Conservation (phyloP, 768 basidiomycete species). For the Auricularia sp. region DNA sequence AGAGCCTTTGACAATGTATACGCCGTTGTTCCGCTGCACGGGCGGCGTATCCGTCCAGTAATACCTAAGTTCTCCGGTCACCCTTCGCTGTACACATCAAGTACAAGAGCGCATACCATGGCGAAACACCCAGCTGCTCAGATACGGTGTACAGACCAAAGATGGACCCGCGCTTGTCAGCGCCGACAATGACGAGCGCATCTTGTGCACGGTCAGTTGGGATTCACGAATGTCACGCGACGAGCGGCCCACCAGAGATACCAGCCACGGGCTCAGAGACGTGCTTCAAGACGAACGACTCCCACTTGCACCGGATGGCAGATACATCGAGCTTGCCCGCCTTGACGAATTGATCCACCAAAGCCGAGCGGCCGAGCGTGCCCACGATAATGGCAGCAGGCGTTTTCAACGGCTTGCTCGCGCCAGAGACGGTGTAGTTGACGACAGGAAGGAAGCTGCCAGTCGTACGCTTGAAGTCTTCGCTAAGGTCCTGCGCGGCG, state of each 20-base stretch:
- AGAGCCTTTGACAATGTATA: constrained; percentile 26
- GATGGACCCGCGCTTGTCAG: constrained; percentile 61
- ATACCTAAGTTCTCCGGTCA: constrained; percentile 9
- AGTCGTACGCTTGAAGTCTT: constrained; percentile 53
- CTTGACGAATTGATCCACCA: constrained; percentile 44
- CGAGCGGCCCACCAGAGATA: constrained; percentile 5
- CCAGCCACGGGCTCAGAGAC: constrained; percentile 49
- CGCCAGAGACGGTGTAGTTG: constrained; percentile 36
- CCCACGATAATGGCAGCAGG: constrained; percentile 50
- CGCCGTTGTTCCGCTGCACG: constrained; percentile 30
- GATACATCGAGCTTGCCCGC: constrained; percentile 44
- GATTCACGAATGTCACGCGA: background rate
- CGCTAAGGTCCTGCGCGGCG: constrained; percentile 48
- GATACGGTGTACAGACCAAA: constrained; percentile 58
- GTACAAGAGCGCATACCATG: constrained; percentile 44
- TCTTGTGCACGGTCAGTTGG: constrained; percentile 24
- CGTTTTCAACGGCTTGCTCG: constrained; percentile 8
- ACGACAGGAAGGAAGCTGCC: constrained; percentile 37
- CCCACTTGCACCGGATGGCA: constrained; percentile 55
- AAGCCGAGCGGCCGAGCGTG: constrained; percentile 46
- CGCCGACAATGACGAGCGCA: constrained; percentile 59
- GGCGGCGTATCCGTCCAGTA: constrained; percentile 77
- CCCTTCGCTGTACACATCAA: background rate
- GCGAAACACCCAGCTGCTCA: constrained; percentile 62
- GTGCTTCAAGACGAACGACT: constrained; percentile 42